phyloP scores from a whole-genome alignment of 31 red algal species.

The Porphyra umbilicalis region DNA sequence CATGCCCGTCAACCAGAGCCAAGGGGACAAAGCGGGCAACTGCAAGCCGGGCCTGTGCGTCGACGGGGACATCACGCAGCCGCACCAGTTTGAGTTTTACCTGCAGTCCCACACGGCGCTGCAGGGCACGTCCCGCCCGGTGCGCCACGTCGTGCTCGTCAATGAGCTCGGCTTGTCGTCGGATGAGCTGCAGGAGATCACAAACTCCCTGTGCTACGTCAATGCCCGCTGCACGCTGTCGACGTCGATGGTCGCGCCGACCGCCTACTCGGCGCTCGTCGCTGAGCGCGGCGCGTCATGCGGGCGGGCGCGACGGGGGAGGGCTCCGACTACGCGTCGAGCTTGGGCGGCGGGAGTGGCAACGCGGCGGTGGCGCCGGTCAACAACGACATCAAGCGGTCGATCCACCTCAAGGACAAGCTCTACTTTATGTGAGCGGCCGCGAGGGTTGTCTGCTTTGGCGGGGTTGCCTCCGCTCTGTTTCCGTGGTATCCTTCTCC shows the following conservation, averaged over 20 bases:
- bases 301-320: background rate
- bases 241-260: background rate
- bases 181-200: slow-evolving; percentile 51
- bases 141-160: slow-evolving; percentile 43
- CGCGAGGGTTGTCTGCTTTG: background rate
- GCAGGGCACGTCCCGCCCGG: slow-evolving; percentile 49
- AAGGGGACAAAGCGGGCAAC: slow-evolving; percentile 33
- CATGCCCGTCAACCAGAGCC: slow-evolving; percentile 17
- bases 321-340: background rate
- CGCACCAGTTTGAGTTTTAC: slow-evolving; percentile 59
- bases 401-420: background rate
- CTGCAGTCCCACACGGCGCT: slow-evolving; percentile 60
- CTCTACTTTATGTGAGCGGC: background rate
- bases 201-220: slow-evolving; percentile 45
- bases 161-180: slow-evolving; percentile 43
- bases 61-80: slow-evolving; percentile 38
- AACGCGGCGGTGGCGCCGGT: background rate
- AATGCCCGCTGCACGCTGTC: background rate
- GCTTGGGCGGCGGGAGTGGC: background rate
- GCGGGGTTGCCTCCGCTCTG: no score
- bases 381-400: background rate
- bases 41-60: slow-evolving; percentile 62
- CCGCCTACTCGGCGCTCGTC: background rate
- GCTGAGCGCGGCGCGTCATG: background rate
- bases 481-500: background rate